These are phyloP conservation scores for Vickermania spadyakhi DNA, from an alignment of 208 protist species.

Conservation along the genomic window DNA sequence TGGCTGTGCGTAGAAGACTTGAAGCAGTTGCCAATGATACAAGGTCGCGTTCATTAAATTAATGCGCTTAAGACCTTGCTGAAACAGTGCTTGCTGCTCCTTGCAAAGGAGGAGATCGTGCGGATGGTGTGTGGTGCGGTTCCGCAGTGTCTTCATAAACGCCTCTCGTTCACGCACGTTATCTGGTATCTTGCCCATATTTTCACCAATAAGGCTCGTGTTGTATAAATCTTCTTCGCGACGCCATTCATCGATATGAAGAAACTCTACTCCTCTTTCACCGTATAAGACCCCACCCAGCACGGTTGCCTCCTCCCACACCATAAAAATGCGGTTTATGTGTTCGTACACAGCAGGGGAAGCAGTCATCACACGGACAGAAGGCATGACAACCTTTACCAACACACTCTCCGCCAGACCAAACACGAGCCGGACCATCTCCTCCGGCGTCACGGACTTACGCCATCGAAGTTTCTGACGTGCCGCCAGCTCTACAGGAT, in stretches of 20 bases:
- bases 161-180: slow-evolving; percentile 1
- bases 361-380: slow-evolving; percentile 55
- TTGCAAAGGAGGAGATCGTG: slow-evolving; percentile 52
- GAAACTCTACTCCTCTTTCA: slow-evolving; percentile 17
- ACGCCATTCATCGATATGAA: slow-evolving; percentile 18
- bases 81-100: slow-evolving; percentile 48
- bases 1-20: slow-evolving; percentile 55
- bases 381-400: slow-evolving; percentile 56
- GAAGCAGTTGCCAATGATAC: slow-evolving; percentile 39
- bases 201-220: no score
- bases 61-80: slow-evolving; percentile 60
- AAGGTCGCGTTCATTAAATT: slow-evolving; percentile 43
- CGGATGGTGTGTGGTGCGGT: slow-evolving; percentile 16
- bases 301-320: slow-evolving; percentile 9
- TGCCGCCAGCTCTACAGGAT: no score
- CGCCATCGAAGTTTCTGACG: no score
- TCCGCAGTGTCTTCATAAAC: neutral
- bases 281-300: slow-evolving; percentile 14
- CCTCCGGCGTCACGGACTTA: no score
- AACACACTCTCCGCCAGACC: slow-evolving; percentile 37
- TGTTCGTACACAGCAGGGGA: slow-evolving; percentile 47
- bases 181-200: no score
- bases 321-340: slow-evolving; percentile 25
- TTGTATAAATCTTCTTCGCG: neutral
- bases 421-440: slow-evolving; percentile 4